Evolutionary conservation across 2,329 filamentous ascomycete genomes (phyloP), one percentile per base, ranked within the genome.

Genomic region (Ophiobolus disseminans): DNA sequence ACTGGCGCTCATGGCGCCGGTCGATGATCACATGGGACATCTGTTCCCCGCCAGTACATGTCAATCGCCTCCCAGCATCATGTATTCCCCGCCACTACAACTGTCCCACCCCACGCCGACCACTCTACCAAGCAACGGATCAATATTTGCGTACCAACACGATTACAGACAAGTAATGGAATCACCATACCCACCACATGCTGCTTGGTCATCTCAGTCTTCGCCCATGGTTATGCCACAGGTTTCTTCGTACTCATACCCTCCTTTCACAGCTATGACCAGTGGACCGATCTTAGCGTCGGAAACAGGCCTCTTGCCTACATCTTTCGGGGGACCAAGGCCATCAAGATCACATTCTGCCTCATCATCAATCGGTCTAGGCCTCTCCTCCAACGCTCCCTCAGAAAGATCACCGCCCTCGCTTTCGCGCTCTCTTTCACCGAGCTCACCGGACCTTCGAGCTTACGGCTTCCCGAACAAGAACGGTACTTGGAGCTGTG

Each of bases 401-500:
- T 60, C 57, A 7, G 68, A 72, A 37, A 58, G 61, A 39, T 67
- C 70, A 19, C 66, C 68, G 32, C 66, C 66, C 17, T 50, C 60
- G 11, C 53, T 68, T 13, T 73, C 72, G 9, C 68, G 73, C 31
- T 75, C 72, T 3, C 55, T 74, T 7, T 75, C 73, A 17, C 73
- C 73, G 10, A 70, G 67, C 40, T 69, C 70, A 8, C 70, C 71
- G 35, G 73, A 75, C 45, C 66, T 76, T 11, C 63, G 71, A 35
- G 66, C 65, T 4, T 76, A 74, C 42, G 77, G 77, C n/a, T 73
- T 68, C 46, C 69, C 70, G 10, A 78, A 77, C 57, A 70, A 74
- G 49, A 72, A 78, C 40, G 76, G 76, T 26, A 80, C 76, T 48
- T 86, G 82, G 82, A 80, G 79, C 37, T 86, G 83, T 63, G 79